phyloP scores from a whole-genome alignment of 441 rosid species.

The Adansonia rubrostipa region DNA sequence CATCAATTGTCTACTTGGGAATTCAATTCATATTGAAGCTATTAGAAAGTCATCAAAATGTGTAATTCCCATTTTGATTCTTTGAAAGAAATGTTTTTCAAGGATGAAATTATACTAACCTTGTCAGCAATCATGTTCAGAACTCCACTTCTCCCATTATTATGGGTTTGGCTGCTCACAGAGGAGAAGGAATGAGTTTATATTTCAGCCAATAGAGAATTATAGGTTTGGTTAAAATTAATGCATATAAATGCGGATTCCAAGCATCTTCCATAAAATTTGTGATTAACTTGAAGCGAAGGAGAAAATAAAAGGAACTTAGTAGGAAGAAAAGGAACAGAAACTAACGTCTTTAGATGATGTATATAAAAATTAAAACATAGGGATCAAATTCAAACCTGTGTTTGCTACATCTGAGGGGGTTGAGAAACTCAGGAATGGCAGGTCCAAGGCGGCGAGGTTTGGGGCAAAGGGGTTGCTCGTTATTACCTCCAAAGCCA shows the following conservation, averaged over 20 bases:
- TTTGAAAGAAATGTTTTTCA: not conserved
- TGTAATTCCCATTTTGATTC: not conserved
- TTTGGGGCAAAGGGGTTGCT: constrained; percentile 66
- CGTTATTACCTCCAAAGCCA: constrained; percentile 14
- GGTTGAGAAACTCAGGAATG: constrained; percentile 63
- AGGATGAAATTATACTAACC: constrained; percentile 37
- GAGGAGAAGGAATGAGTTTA: not conserved
- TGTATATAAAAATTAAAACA: not conserved
- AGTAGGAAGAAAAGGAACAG: not conserved
- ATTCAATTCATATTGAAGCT: constrained; percentile 1
- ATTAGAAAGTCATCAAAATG: not conserved
- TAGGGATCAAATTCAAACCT: constrained; percentile 33
- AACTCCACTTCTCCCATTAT: constrained; percentile 48
- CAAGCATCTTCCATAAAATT: not conserved
- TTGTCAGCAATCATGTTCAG: constrained; percentile 48
- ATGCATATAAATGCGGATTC: not conserved
- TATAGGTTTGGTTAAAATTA: not conserved
- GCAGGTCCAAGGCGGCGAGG: constrained; percentile 65
- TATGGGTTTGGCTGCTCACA: constrained; percentile 45
- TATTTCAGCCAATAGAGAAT: not conserved
- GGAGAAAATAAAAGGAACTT: not conserved
- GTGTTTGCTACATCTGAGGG: constrained; percentile 58
- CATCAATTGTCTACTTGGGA: constrained; percentile 40
- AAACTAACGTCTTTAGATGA: not conserved
- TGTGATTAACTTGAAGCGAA: not conserved